Base-by-base conservation (phyloP, 2,329 filamentous ascomycete genomes). In the Cordyceps fumosorosea region DNA sequence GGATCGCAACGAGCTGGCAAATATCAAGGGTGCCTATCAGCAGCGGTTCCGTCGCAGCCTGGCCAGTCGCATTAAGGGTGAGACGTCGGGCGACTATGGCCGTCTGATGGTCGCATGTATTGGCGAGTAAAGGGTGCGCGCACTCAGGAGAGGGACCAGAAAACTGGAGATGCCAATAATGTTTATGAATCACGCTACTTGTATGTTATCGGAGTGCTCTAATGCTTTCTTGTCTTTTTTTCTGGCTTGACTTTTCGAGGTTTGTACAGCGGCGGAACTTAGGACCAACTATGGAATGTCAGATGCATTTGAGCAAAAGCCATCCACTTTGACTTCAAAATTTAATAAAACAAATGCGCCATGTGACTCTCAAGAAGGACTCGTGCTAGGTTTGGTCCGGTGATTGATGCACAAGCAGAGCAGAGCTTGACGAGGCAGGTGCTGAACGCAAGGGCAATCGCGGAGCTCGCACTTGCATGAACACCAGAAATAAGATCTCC, bases 71-170 rank as follows among this genome's bases (percentile, higher is more conserved):
- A 89, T 98, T 69, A 84, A 84, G 71, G 86, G 88, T 2, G 93
- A 98, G 80, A 96, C 91, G 5, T 90, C 89, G 64, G 90, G 92
- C 5, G 89, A 96, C 74, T 96, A 95, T 68, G 81, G 90, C 76
- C 83, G 77, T 67, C 75, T 93, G 69, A 81, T 97, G 83, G 75
- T 96, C 66, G 91, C 89, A n/a, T 84, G 81, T 60, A 75, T 85
- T 56, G 82, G 81, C 20, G 80, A 82, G 67, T 72, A 67, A 40
- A 18, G 24, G 4, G 10, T 24, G 14, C 14, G n/a, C 50, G 7
- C 4, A 8, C n/a, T 8, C 6, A 29, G n/a, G 14, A 47, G 10
- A 37, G 18, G 11, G 16, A 24, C n/a, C 22, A 24, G 11, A 18
- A 26, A 48, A 16, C 11, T 3, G 16, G 45, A 26, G 45, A 48